phyloP scores from a whole-genome alignment of 257 asterid genomes.

The Jaltomata sinuosa region DNA sequence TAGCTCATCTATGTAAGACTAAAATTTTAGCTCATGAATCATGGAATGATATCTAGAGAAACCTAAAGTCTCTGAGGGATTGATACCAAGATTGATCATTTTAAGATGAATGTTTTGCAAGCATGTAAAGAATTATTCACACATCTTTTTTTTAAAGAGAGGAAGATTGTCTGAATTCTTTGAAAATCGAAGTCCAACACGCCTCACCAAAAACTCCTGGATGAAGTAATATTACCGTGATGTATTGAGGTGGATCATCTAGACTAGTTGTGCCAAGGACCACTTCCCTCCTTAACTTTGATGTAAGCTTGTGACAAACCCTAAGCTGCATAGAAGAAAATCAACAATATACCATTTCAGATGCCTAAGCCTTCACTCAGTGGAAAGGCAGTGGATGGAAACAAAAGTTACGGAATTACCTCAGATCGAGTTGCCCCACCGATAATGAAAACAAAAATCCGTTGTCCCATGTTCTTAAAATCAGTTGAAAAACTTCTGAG shows the following conservation, averaged over 20 bases:
- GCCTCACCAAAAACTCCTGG: background rate
- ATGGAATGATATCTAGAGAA: background rate
- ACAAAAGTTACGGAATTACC: conserved; percentile 31
- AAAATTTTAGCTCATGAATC: background rate
- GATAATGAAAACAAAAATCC: conserved; percentile 72
- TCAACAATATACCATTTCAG: background rate
- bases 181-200: background rate
- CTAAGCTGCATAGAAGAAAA: conserved; percentile 47
- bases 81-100: background rate
- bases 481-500: conserved; percentile 45
- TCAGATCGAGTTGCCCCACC: conserved; percentile 99
- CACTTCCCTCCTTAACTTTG: conserved; percentile 82
- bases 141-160: background rate
- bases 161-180: background rate
- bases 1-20: background rate
- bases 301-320: conserved; percentile 86
- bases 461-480: conserved; percentile 81
- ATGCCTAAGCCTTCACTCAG: background rate
- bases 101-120: background rate
- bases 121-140: background rate
- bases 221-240: conserved; percentile 47
- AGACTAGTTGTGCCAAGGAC: conserved; percentile 86
- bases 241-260: conserved; percentile 84
- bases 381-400: background rate
- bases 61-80: background rate